Percentiles rank a stretch among this genome's conserved stretches.
phyloP scores from a whole-genome alignment of 2,329 filamentous ascomycete genomes.

The Clathrospora elynae region DNA sequence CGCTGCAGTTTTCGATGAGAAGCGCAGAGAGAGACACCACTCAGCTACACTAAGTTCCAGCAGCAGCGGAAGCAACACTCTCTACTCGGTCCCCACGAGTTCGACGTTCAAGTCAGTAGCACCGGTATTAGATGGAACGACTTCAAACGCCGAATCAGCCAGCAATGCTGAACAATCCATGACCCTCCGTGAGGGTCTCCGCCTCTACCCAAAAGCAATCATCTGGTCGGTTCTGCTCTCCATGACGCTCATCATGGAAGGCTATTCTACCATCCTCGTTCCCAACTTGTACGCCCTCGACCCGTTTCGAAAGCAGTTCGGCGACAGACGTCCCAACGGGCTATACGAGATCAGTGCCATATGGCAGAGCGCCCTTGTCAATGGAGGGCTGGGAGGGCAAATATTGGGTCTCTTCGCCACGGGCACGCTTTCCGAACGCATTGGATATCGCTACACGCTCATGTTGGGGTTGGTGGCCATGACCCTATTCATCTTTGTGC shows the following conservation, averaged over 20 bases:
- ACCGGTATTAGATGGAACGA: not conserved
- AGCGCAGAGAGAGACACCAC: not conserved
- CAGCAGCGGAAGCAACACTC: not conserved
- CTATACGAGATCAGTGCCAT: constrained; percentile 45
- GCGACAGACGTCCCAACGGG: constrained; percentile 21
- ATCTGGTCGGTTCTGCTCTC: constrained; percentile 80
- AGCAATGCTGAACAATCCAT: constrained; percentile 24
- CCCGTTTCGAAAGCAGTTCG: constrained; percentile 48
- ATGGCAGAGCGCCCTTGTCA: constrained; percentile 52
- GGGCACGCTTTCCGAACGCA: constrained; percentile 48
- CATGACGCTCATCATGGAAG: constrained; percentile 85
- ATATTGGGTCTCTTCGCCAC: constrained; percentile 49
- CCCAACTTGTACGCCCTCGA: constrained; percentile 69
- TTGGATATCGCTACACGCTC: constrained; percentile 37
- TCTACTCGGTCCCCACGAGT: not conserved
- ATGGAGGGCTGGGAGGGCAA: constrained; percentile 49
- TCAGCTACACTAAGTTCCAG: constrained; percentile 6
- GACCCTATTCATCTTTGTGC: constrained; percentile 16
- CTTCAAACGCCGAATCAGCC: not conserved
- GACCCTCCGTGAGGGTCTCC: constrained; percentile 69
- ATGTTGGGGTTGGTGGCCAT: constrained; percentile 17
- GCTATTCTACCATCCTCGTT: constrained; percentile 77
- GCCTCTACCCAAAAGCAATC: constrained; percentile 83
- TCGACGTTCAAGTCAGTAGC: not conserved
- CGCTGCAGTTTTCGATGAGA: not conserved